Evolutionary conservation across 306 rosid genomes (phyloP), one percentile per base, ranked within the genome.

Genomic region (Herpetospermum pedunculosum): DNA sequence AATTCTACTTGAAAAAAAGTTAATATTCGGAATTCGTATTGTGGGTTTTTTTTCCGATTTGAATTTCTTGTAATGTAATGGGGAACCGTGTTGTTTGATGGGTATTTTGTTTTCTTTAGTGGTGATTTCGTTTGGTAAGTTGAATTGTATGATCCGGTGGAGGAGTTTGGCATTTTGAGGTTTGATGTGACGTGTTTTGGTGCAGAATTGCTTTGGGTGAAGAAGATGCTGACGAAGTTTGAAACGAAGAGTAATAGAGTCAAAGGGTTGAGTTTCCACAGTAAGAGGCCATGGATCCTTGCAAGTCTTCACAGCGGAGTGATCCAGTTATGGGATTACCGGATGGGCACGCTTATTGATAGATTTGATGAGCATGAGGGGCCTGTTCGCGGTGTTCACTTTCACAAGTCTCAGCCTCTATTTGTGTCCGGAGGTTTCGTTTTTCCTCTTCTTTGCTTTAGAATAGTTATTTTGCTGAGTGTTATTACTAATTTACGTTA

Each of bases 301-400:
- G 98, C 98, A 52, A 92, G 98, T 88, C 98, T 92, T 72, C 98
- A 92, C 88, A 90, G 97, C 75, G 98, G 98, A 13, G 98, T 92
- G 88, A 83, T 92, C 88, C 98, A 92, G 86, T 87, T 92, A 78
- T 92, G 98, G 98, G 98, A 92, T 67, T 92, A 92, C 59, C 92
- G 98, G 28, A 92, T 92, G 98, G 98, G 98, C 10, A 90, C 98
- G 19, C 87, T 92, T 46, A 92, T 92, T 78, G 98, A 92, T 76
- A 82, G 90, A 73, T 92, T 92, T 59, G 98, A 92, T 18, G 98
- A 90, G 85, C 98, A 92, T 26, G 98, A 92, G 58, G 98, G 98
- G 12, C 98, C 98, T 4, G 98, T 92, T 37, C 88, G 98, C 10
- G 98, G 98, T 26, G 98, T 92, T 52, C 98, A 92, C 79, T 92